phyloP scores from a whole-genome alignment of 192 early-diverging fungal genomes.

The Podila epicladia region DNA sequence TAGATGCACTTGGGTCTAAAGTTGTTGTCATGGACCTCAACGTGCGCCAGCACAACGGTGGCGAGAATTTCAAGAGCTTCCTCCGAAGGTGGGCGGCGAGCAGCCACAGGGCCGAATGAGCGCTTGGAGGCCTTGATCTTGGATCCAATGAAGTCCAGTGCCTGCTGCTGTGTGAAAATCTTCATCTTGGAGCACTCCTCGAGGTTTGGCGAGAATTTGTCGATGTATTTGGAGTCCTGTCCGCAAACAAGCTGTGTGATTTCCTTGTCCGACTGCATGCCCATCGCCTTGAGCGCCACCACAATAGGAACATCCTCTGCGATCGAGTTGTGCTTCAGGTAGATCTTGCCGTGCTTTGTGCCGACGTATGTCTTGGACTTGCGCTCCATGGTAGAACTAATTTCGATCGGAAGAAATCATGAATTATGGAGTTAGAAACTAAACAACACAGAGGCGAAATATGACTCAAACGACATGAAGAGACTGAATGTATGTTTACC shows the following conservation, averaged over 20 bases:
- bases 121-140: constrained; percentile 78
- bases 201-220: constrained; percentile 85
- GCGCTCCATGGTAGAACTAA: constrained; percentile 91
- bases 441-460: no score
- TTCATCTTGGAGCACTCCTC: constrained; percentile 82
- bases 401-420: background rate
- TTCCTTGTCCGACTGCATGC: constrained; percentile 94
- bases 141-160: constrained; percentile 87
- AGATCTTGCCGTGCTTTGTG: constrained; percentile 70
- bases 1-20: constrained; percentile 94
- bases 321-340: constrained; percentile 92
- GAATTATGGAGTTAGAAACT: no score
- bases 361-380: constrained; percentile 93
- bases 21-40: constrained; percentile 88
- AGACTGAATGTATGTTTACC: constrained; percentile 38
- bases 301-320: constrained; percentile 88
- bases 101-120: constrained; percentile 48
- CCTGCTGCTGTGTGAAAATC: constrained; percentile 92
- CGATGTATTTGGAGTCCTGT: constrained; percentile 81
- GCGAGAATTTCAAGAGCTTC: constrained; percentile 91
- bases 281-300: constrained; percentile 92
- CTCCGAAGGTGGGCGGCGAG: constrained; percentile 57
- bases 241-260: constrained; percentile 94
- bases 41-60: constrained; percentile 88
- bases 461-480: background rate